Evolutionary conservation across 169 alveolate species (phyloP).

Genomic region (Cryptosporidium sp.): DNA sequence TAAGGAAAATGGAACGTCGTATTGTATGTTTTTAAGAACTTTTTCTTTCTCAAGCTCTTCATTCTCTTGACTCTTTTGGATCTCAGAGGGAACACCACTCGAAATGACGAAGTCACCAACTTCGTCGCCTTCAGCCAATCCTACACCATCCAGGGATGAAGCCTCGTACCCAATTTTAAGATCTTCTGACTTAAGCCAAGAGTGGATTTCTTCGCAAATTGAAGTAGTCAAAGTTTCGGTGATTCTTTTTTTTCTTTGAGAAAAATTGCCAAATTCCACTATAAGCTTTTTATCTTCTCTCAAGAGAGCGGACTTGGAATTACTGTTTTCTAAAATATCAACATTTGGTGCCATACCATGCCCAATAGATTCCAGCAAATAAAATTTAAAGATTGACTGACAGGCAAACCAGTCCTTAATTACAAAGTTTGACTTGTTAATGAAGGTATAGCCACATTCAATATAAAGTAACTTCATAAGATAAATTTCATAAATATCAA

Average conservation of each 20-base stretch:
- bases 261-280: neutral
- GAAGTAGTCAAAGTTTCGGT: neutral
- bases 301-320: neutral
- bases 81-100: neutral
- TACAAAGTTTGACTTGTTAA: conserved; percentile 39
- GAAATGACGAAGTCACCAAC: neutral
- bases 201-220: conserved; percentile 20
- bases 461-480: conserved; percentile 39
- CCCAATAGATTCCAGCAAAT: conserved; percentile 6
- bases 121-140: neutral
- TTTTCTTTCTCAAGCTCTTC: conserved; percentile 10
- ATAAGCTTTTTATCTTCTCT: neutral
- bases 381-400: conserved; percentile 46
- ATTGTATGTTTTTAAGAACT: conserved; percentile 4
- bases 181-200: conserved; percentile 58
- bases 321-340: neutral
- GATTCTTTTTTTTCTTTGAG: conserved; percentile 4
- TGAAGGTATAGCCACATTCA: conserved; percentile 64
- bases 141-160: neutral
- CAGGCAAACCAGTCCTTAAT: conserved; percentile 44
- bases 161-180: neutral
- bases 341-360: neutral
- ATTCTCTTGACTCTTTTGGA: neutral
- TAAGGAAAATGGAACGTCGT: conserved; percentile 27
- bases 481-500: conserved; percentile 41